Conservation (phyloP, 805 yeast genomes). For the Yamadazyma tumulicola region DNA sequence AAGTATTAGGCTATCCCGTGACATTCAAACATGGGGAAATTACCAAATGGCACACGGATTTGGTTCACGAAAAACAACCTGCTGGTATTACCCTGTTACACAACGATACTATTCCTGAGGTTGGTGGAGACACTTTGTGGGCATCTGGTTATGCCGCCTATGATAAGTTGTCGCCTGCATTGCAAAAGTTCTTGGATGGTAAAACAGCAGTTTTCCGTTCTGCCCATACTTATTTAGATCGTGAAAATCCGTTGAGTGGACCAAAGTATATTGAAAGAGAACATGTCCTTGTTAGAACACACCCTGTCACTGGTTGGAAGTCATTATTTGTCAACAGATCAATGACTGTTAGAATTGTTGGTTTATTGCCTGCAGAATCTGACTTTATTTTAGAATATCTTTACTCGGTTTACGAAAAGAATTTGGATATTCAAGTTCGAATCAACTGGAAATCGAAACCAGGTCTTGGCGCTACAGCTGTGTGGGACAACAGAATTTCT, state of each 20-base stretch:
- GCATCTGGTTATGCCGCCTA: slow-evolving; percentile 56
- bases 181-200: slow-evolving; percentile 50
- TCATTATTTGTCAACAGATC: slow-evolving; percentile 51
- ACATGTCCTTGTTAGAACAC: slow-evolving; percentile 61
- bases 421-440: slow-evolving; percentile 54
- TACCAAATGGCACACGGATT: slow-evolving; percentile 35
- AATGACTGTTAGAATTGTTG: slow-evolving; percentile 50
- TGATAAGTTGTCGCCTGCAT: slow-evolving; percentile 51
- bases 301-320: slow-evolving; percentile 65
- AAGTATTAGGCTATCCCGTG: slow-evolving; percentile 23
- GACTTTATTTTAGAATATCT: slow-evolving; percentile 46
- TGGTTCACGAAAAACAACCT: slow-evolving; percentile 34
- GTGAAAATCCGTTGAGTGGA: slow-evolving; percentile 45
- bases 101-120: slow-evolving; percentile 38
- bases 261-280: slow-evolving; percentile 49
- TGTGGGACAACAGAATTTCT: slow-evolving; percentile 60
- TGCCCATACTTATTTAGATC: slow-evolving; percentile 41
- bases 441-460: slow-evolving; percentile 46
- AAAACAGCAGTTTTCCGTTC: slow-evolving; percentile 42
- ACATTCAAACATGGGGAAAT: slow-evolving; percentile 26
- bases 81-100: slow-evolving; percentile 39
- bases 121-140: slow-evolving; percentile 58
- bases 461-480: slow-evolving; percentile 48
- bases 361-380: slow-evolving; percentile 49
- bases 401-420: slow-evolving; percentile 44